Percentiles rank a stretch among this genome's conserved stretches.
phyloP scores from a whole-genome alignment of 2,329 filamentous ascomycete species.

The Hypocrella siamensis region DNA sequence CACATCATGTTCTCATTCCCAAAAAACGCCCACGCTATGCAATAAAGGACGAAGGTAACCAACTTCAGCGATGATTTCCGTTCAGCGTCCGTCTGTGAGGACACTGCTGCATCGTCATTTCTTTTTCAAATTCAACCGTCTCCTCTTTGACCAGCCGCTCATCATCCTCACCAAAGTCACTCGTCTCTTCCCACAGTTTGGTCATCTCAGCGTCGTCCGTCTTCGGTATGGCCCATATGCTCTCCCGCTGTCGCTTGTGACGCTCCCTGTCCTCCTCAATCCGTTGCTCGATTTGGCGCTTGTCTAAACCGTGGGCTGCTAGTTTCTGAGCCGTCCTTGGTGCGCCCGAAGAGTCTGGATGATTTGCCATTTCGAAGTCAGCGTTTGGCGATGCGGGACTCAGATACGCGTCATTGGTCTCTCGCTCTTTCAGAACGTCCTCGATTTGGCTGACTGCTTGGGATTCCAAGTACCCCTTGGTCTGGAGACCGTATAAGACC shows the following conservation, averaged over 20 bases:
- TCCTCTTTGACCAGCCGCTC: slow-evolving; percentile 66
- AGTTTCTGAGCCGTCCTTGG: slow-evolving; percentile 17
- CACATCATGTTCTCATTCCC: slow-evolving; percentile 1
- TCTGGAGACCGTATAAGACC: slow-evolving; percentile 54
- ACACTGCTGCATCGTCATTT: slow-evolving; percentile 25
- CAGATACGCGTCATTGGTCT: slow-evolving; percentile 43
- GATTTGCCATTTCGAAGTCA: slow-evolving; percentile 23
- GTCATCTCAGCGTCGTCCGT: slow-evolving; percentile 53
- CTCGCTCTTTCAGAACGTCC: slow-evolving; percentile 66
- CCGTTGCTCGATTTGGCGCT: slow-evolving; percentile 81
- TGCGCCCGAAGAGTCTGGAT: slow-evolving; percentile 24
- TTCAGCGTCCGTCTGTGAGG: slow-evolving; percentile 19
- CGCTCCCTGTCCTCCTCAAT: slow-evolving; percentile 94
- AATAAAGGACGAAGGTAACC: not conserved
- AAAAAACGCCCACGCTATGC: slow-evolving; percentile 17
- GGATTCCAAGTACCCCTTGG: slow-evolving; percentile 55
- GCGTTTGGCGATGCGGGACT: slow-evolving; percentile 34
- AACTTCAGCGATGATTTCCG: slow-evolving; percentile 11
- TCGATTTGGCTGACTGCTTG: slow-evolving; percentile 70
- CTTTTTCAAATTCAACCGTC: slow-evolving; percentile 27
- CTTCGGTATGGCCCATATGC: slow-evolving; percentile 74
- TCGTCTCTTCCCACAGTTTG: slow-evolving; percentile 74
- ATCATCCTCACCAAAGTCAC: slow-evolving; percentile 79
- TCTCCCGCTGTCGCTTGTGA: slow-evolving; percentile 82
- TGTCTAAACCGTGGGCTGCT: slow-evolving; percentile 43